Base-by-base conservation (phyloP, 169 alveolate species). In the Cryptosporidium canis region DNA sequence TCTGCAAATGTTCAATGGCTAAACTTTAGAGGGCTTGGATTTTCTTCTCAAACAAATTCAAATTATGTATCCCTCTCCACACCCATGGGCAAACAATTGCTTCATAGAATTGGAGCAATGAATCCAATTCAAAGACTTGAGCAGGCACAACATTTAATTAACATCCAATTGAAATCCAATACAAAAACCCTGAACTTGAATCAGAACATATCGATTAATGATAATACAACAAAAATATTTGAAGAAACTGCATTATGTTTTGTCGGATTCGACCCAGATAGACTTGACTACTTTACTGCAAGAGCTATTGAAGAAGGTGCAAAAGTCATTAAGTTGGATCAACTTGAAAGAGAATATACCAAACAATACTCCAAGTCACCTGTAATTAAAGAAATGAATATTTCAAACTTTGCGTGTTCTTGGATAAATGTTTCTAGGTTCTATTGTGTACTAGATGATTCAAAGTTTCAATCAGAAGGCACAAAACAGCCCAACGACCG, bases 271-370 rank as follows among this genome's bases (percentile, higher is more conserved):
- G 87, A 77, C 27, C n/a, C 77, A 35, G 87, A 77, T 29, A 77
- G 72, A 45, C 72, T 24, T 43, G 87, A 77, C 16, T 77, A 77
- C 44, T 77, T 77, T 39, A 21, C 77, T 44, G 71, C 70, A 0
- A 77, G 87, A 21, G 87, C 87, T 0, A 29, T 24, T 41, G 87
- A 77, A 58, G 87, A 77, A 41, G 87, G 87, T 37, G 87, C 87
- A 5, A 77, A 77, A 21, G 72, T 77, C 8, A 53, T 77, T 3
- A 61, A 45, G 6, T 16, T 77, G 3, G 31, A 24, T 12, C 27
- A 33, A 24, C 37, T 77, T 24, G 77, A 77, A 61, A 77, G 5
- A 24, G 87, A 61, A 77, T 58, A 39, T 33, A 27, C 6, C 47
- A 63, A 2, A 29, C 72, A 58, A 43, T 41, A 24, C 12, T 44